Conservation (phyloP, 1,284 basidiomycete genomes). For the Cronartium quercuum region DNA sequence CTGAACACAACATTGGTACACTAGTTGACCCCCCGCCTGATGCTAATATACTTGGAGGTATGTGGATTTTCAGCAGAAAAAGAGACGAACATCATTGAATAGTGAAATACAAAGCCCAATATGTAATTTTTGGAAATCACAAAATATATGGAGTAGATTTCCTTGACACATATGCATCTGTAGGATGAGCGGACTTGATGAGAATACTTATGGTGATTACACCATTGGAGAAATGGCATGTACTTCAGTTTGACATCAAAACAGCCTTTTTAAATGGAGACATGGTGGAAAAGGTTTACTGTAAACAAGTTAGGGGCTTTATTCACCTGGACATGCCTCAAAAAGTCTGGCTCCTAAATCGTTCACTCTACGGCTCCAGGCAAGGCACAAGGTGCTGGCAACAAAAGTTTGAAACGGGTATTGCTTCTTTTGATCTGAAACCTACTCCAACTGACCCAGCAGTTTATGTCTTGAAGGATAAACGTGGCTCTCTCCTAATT, state of each 20-base stretch:
- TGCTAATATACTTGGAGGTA: too few species aligned
- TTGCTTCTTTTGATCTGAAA: neutral
- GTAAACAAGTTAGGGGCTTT: neutral
- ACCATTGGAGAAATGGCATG: neutral
- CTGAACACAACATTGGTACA: too few species aligned
- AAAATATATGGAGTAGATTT: neutral
- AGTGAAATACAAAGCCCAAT: neutral
- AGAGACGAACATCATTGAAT: neutral
- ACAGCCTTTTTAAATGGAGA: conserved; percentile 1
- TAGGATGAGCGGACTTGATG: neutral
- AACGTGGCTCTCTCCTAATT: neutral
- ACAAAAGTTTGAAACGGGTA: neutral
- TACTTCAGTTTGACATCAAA: neutral
- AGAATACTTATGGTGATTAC: neutral
- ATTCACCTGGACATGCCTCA: neutral
- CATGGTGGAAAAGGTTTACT: neutral
- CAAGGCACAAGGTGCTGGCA: neutral
- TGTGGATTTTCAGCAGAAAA: neutral
- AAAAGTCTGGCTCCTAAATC: neutral
- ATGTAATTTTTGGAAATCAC: neutral
- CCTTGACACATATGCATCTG: neutral
- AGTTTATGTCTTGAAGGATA: neutral
- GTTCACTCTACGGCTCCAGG: neutral
- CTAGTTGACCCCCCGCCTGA: too few species aligned
- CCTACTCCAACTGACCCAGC: neutral